Base-by-base conservation (phyloP, 2,329 filamentous ascomycete genomes). In the Fusarium subglutinans region DNA sequence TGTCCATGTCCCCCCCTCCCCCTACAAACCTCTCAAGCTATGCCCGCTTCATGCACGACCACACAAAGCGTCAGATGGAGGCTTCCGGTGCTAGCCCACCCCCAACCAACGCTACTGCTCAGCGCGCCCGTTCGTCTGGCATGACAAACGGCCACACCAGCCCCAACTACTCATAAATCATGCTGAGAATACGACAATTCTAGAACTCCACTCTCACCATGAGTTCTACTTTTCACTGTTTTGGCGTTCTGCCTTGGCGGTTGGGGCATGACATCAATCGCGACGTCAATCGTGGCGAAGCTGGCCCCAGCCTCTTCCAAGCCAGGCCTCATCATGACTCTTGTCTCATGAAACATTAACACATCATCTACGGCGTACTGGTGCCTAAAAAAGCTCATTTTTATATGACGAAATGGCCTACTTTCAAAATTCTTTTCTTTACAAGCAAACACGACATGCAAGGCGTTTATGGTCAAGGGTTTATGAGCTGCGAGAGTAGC, bases 11-110 rank as follows among this genome's bases (percentile, higher is more conserved):
- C 61, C 80, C 82, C 30, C 79, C 82, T 75, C 82, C 83, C 58
- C 83, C 82, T 17, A 84, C 85, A 51, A 87, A 86, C 73, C 85
- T 88, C 72, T 87, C 86, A 11, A 88, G 81, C 57, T 92, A 92
- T 76, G 83, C 90, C 20, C 86, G 86, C 68, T 88, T 85, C 64
- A 92, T 92, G 88, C 89, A 90, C 78, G 85, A 88, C 62, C 89
- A 92, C 82, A 92, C 90, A 70, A 90, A 90, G 84, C 84, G 86
- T 63, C 90, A 91, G 79, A 91, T 92, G 88, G 89, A 92, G 70
- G 84, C 85, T 8, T 84, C 85, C 17, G 84, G 87, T 3, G 76
- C 78, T 33, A 70, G 67, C 38, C 65, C 69, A 15, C 51, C 72
- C 37, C 58, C 72, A 26, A 40, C 47, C 47, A 67, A 63, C 48